phyloP scores from a whole-genome alignment of 225 moss, liverwort and hornwort species.

The Lunularia cruciata region DNA sequence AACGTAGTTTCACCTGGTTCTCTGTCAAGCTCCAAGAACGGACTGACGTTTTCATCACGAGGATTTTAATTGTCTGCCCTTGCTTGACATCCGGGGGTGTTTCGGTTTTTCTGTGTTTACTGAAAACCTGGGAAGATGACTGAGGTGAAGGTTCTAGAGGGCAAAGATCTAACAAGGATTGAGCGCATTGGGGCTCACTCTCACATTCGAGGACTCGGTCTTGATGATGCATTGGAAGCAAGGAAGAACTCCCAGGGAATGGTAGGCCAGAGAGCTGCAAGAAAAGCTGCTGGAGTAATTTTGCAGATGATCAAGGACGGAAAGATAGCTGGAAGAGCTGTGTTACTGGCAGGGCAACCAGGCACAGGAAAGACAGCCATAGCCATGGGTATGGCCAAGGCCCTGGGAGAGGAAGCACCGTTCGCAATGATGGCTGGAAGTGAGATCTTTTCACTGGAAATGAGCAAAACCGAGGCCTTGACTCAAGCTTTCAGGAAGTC shows the following conservation, averaged over 20 bases:
- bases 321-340: conserved; percentile 69
- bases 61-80: no score
- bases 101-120: no score
- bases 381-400: conserved; percentile 90
- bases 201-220: conserved; percentile 74
- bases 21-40: no score
- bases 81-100: no score
- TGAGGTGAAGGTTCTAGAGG: conserved; percentile 70
- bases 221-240: conserved; percentile 78
- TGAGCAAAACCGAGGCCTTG: conserved; percentile 85
- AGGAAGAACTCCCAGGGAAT: conserved; percentile 77
- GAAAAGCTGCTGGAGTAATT: conserved; percentile 78
- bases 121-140: conserved; percentile 32
- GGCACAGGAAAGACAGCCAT: conserved; percentile 83
- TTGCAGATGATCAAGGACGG: conserved; percentile 72
- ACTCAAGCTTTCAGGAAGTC: conserved; percentile 83
- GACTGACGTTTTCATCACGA: no score
- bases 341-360: conserved; percentile 71
- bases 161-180: conserved; percentile 72
- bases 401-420: conserved; percentile 75
- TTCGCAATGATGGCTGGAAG: conserved; percentile 95
- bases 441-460: conserved; percentile 79
- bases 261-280: conserved; percentile 76
- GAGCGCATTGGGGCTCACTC: conserved; percentile 91
- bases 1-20: no score